phyloP scores from a whole-genome alignment of 108 stramenopile genomes.

The Mayamaea pseudoterrestris region DNA sequence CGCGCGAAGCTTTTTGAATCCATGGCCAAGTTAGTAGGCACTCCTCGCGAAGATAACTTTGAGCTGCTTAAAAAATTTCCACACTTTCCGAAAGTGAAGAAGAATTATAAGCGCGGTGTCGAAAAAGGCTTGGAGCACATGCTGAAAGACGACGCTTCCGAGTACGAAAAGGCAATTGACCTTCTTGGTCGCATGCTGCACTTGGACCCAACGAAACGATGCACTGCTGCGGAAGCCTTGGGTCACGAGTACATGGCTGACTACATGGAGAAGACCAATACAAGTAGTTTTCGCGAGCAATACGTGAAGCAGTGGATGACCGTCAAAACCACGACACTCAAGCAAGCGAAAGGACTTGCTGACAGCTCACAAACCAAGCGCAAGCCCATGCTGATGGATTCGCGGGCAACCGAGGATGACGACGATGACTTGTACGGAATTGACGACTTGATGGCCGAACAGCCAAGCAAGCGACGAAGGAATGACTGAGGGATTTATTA shows the following conservation, averaged over 20 bases:
- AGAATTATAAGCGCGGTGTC: conserved; percentile 68
- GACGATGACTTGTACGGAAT: neutral
- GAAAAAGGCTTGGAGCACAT: conserved; percentile 55
- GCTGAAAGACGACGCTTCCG: conserved; percentile 33
- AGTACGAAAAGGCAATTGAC: conserved; percentile 41
- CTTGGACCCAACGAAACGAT: conserved; percentile 64
- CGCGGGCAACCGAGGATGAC: neutral
- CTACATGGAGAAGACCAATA: conserved; percentile 11
- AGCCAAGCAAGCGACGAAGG: too few relatives aligned
- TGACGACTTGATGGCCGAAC: too few relatives aligned
- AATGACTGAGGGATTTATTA: too few relatives aligned
- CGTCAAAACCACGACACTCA: neutral
- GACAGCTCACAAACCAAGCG: too few relatives aligned
- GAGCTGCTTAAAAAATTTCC: conserved; percentile 47
- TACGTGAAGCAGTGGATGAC: neutral
- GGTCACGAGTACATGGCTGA: conserved; percentile 43
- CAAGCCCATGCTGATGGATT: too few relatives aligned
- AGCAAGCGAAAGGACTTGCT: neutral
- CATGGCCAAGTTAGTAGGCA: conserved; percentile 70
- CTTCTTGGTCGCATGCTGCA: conserved; percentile 61
- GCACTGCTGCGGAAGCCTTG: conserved; percentile 60
- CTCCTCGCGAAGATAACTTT: conserved; percentile 47
- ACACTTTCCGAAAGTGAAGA: conserved; percentile 48
- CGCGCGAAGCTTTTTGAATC: conserved; percentile 38
- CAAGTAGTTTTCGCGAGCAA: neutral